These are phyloP conservation scores for Nemania diffusa DNA, from an alignment of 2,329 filamentous ascomycete genomes.

Conservation along the genomic window DNA sequence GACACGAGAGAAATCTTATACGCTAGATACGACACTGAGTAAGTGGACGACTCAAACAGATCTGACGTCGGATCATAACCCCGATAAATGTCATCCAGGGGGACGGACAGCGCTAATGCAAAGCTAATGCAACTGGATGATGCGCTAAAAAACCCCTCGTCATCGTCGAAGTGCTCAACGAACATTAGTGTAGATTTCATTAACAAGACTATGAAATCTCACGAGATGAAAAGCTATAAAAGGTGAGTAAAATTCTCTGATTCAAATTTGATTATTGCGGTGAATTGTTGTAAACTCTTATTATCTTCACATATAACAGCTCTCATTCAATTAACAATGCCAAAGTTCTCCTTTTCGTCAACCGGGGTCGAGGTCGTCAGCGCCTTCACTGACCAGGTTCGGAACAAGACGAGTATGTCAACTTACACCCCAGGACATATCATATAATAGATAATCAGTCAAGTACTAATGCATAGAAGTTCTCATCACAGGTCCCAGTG, in stretches of 20 bases:
- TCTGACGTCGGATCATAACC: not conserved
- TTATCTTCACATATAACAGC: not conserved
- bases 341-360: conserved; percentile 8
- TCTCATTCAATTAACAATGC: not conserved
- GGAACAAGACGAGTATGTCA: conserved; percentile 10
- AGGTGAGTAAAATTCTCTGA: not conserved
- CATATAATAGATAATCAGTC: not conserved
- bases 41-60: not conserved
- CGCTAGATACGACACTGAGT: too few relatives aligned
- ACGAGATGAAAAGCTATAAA: not conserved
- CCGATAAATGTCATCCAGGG: not conserved
- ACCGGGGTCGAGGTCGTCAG: conserved; percentile 12
- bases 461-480: conserved; percentile 5
- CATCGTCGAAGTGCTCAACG: not conserved
- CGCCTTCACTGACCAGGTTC: conserved; percentile 8
- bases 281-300: not conserved
- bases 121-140: conserved; percentile 17
- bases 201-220: not conserved
- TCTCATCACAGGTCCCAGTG: conserved; percentile 23
- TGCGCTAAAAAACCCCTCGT: conserved; percentile 1
- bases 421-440: not conserved
- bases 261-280: not conserved
- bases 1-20: not conserved
- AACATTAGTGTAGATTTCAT: not conserved
- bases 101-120: not conserved